Base-by-base conservation (phyloP, 2,329 filamentous ascomycete genomes). In the Calonectria montana region DNA sequence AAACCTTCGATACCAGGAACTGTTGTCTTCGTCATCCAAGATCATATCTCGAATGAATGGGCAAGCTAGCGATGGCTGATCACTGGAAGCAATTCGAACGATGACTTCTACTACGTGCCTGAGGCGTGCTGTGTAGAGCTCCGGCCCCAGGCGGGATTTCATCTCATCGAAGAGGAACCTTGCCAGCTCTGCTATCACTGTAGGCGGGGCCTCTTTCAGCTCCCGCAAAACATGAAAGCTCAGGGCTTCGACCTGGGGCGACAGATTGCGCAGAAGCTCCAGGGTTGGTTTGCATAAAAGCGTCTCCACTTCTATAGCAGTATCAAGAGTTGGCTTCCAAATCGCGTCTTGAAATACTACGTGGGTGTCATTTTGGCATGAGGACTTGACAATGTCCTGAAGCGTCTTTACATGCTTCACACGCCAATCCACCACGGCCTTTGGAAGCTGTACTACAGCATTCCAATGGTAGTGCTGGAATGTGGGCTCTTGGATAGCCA, bases 1-100 rank as follows among this genome's bases (percentile, higher is more conserved):
- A 2, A 84, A 67, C 27, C 78, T 74, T 0, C 81, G 77, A 61
- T 83, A 81, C 81, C 80, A 84, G 1, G 81, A 79, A 47, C 80
- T 83, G 25, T 80, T 75, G 25, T 75, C 76, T 7, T 80, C 77
- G 3, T 76, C 70, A 4, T 83, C 71, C 16, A 83, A 48, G 3
- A 83, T 71, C 12, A 83, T 48, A 18, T 81, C 69, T 3, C 74
- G 76, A 4, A 84, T 77, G 2, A 83, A 78, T 0, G 80, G 75
- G 7, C 75, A 78, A 0, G 83, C 83, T 2, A 79, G 62, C 1
- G 70, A 67, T 0, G 83, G 83, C 23, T 77, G 76, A 18, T 84
- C 81, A 27, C 81, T 78, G 1, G 45, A 57, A 1, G 80, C 70
- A 7, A 84, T 43, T 0, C 66, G 43, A 2, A 76, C 67, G 25